phyloP scores from a whole-genome alignment of 352 stramenopile genomes.

The Phytophthora sojae region DNA sequence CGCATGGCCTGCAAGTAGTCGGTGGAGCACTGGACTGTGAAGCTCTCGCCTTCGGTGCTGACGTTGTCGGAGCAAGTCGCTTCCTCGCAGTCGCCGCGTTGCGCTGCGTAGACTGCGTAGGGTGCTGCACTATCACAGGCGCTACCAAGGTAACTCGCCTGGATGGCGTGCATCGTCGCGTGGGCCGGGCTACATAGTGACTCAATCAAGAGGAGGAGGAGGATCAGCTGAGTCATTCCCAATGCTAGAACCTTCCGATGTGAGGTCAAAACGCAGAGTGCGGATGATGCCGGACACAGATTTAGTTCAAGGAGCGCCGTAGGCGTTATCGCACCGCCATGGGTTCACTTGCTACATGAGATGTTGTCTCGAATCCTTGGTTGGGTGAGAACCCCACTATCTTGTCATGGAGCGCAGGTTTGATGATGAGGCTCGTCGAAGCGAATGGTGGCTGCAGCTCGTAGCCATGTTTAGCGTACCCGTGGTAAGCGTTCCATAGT shows the following conservation, averaged over 20 bases:
- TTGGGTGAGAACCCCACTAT: neutral
- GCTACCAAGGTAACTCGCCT: neutral
- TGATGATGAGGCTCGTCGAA: neutral
- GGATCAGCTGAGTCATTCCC: neutral
- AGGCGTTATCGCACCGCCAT: neutral
- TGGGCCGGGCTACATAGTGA: neutral
- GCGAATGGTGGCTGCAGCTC: neutral
- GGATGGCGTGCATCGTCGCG: neutral
- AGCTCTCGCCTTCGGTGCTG: neutral
- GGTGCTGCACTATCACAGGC: neutral
- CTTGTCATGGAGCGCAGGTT: too few species aligned
- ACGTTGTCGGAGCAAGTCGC: neutral
- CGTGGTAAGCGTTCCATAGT: neutral
- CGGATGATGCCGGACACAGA: neutral
- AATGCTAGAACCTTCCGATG: too few species aligned
- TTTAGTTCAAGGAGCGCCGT: too few species aligned
- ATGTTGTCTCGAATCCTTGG: neutral
- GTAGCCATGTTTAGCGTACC: neutral
- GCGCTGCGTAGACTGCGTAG: neutral
- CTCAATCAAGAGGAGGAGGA: neutral
- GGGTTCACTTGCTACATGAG: neutral
- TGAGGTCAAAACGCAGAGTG: neutral
- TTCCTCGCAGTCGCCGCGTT: neutral
- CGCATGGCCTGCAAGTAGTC: constrained; percentile 17
- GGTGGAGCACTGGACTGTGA: constrained; percentile 10